Percentiles rank a stretch among this genome's conserved stretches.
Evolutionary conservation across 768 basidiomycete species (phyloP).

Genomic region (Trametes cubensis): DNA sequence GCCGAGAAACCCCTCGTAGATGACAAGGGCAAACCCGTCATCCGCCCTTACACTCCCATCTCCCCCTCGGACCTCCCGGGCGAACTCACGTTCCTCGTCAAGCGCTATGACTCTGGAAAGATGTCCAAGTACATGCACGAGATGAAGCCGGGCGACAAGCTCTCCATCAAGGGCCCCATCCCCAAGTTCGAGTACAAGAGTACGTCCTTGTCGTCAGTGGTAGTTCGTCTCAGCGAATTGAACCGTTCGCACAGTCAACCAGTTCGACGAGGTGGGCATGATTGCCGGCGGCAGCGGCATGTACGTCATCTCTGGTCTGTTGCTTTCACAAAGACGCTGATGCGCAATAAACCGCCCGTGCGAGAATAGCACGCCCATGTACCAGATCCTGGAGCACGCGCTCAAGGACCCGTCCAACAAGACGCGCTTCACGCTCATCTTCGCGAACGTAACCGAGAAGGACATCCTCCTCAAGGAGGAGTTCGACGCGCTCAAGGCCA

Average conservation of each 20-base stretch:
- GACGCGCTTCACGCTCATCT: constrained; percentile 93
- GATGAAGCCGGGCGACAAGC: constrained; percentile 79
- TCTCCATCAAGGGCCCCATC: constrained; percentile 91
- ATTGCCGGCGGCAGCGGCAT: constrained; percentile 96
- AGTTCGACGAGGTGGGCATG: constrained; percentile 83
- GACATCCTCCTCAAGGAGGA: constrained; percentile 89
- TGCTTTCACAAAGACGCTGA: background rate
- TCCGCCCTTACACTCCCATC: constrained; percentile 92
- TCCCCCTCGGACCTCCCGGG: constrained; percentile 76
- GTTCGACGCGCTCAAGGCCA: constrained; percentile 68
- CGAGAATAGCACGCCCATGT: constrained; percentile 69
- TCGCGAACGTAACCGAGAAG: constrained; percentile 84
- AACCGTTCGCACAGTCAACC: constrained; percentile 54
- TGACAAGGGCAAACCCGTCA: constrained; percentile 83
- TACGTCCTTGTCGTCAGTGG: constrained; percentile 33
- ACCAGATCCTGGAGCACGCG: constrained; percentile 79
- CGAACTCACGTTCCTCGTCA: constrained; percentile 79
- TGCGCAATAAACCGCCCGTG: background rate
- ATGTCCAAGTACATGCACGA: constrained; percentile 82
- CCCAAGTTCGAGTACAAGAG: constrained; percentile 85
- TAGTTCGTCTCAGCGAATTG: background rate
- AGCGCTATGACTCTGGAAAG: constrained; percentile 81
- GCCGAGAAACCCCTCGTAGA: constrained; percentile 60
- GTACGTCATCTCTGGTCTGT: constrained; percentile 42
- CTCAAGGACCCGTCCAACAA: constrained; percentile 76